A percentile compares a stretch with the other conserved stretches of the same genome.
These are phyloP conservation scores for Lodderomyces jiufengensis DNA, from an alignment of 1,139 yeast species.

Conservation along the genomic window DNA sequence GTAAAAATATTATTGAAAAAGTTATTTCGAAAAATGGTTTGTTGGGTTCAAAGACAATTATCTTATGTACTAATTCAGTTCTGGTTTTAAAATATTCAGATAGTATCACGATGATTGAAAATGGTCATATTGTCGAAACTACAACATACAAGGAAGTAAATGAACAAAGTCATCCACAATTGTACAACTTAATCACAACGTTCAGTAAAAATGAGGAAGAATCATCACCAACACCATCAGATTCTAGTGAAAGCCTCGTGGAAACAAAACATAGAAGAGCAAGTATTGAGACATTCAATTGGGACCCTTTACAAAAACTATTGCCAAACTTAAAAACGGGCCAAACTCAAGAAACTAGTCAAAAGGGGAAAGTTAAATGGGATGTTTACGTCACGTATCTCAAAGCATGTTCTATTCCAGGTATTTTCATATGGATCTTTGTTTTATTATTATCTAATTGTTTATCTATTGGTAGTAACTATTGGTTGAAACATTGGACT, in stretches of 20 bases:
- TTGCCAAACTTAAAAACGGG: constrained; percentile 23
- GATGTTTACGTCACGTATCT: constrained; percentile 26
- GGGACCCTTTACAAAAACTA: constrained; percentile 28
- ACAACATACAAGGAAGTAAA: constrained; percentile 21
- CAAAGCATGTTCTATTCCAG: constrained; percentile 26
- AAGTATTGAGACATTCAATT: constrained; percentile 29
- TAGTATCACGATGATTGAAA: constrained; percentile 23
- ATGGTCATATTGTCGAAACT: constrained; percentile 25
- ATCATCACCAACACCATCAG: constrained; percentile 2
- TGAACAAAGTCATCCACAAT: constrained; percentile 20
- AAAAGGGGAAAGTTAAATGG: constrained; percentile 28
- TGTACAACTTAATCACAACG: constrained; percentile 23
- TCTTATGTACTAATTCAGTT: constrained; percentile 33
- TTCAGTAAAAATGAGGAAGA: constrained; percentile 16
- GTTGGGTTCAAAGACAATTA: constrained; percentile 25
- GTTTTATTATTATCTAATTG: constrained; percentile 19
- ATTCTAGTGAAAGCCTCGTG: not conserved
- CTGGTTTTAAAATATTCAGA: constrained; percentile 27
- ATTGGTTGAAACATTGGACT: constrained; percentile 31
- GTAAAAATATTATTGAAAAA: constrained; percentile 55
- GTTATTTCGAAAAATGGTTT: constrained; percentile 28
- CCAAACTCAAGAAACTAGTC: constrained; percentile 22
- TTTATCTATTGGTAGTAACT: constrained; percentile 23
- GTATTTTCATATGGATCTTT: constrained; percentile 21
- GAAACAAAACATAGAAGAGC: constrained; percentile 18